These are phyloP conservation scores for Myriosclerotinia curreyana DNA, from an alignment of 2,329 filamentous ascomycete species.

Conservation along the genomic window DNA sequence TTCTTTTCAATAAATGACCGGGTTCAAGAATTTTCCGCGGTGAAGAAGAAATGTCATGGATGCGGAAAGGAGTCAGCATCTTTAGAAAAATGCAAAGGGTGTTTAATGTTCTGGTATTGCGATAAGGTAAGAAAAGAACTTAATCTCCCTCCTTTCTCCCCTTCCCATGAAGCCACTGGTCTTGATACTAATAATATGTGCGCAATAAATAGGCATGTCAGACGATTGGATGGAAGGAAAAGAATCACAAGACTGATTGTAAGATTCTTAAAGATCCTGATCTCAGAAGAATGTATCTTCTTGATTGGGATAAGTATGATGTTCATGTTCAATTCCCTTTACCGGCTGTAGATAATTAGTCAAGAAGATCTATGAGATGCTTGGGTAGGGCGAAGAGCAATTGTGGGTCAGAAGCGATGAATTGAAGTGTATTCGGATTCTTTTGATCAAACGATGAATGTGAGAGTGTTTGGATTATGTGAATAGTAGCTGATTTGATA, in stretches of 20 bases:
- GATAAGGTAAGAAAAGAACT: conserved; percentile 28
- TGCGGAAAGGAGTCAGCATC: conserved; percentile 28
- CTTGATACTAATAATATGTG: conserved; percentile 21
- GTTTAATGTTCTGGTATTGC: conserved; percentile 36
- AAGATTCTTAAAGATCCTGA: conserved; percentile 37
- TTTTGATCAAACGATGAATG: neutral
- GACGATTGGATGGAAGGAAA: conserved; percentile 34
- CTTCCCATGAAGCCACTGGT: neutral
- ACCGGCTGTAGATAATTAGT: neutral
- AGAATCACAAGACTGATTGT: conserved; percentile 36
- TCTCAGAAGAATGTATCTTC: conserved; percentile 33
- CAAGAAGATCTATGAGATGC: too few relatives aligned
- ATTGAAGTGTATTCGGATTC: accelerated
- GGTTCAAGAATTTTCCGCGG: conserved; percentile 32
- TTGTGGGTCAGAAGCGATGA: neutral
- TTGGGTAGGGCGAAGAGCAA: too few relatives aligned
- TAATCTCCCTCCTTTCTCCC: neutral
- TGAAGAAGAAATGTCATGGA: conserved; percentile 30
- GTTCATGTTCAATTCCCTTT: conserved; percentile 32
- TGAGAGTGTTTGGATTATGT: neutral
- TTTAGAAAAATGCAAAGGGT: conserved; percentile 29
- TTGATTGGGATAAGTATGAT: conserved; percentile 35
- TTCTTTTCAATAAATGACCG: conserved; percentile 28
- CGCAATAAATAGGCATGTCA: conserved; percentile 32
- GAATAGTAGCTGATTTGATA: neutral